Evolutionary conservation across 139 green algal species (phyloP), one percentile per base, ranked within the genome.

Genomic region (Spirogloea muscicola): DNA sequence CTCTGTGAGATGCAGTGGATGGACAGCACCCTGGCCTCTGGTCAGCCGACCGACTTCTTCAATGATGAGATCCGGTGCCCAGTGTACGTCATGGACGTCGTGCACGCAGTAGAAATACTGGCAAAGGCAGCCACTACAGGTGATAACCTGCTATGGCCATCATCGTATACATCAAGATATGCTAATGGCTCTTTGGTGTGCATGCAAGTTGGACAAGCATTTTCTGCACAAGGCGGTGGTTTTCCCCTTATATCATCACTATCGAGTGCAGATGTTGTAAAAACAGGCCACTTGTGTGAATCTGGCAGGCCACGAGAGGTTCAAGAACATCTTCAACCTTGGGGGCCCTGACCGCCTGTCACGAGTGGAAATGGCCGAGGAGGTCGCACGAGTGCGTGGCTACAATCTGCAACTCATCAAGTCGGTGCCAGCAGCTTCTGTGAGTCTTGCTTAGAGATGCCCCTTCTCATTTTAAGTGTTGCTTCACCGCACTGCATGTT

Each of bases 331-430:
- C n/a, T 86, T 82, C 79, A 93, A 93, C 72, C 66, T 89, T 36
- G 87, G 87, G 0, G 87, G 87, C 5, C 85, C 85, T n/a, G 72
- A 91, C 42, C 41, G 87, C 3, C 57, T 91, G 1, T 88, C 75
- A 21, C 72, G 87, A 6, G 58, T 84, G 3, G 87, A 90, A 61
- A 92, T 93, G 82, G 89, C 88, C 21, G 39, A 31, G 37, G 39
- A 40, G 21, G 74, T 90, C 29, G 72, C 71, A 13, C 37, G 38
- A 3, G 58, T 69, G 13, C 44, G 71, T n/a, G 58, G 71, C n/a
- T 51, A 76, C 46, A 37, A 67, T 29, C 0, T 13, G 29, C 13
- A 49, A 34, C 69, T 69, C 55, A 29, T 77, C n/a, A 71, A 57
- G 31, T 31, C 33, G 21, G 57, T 38, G 36, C 52, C 69, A 58